Evolutionary conservation across 2,329 filamentous ascomycete species (phyloP).

Genomic region (Eutypella sp.): DNA sequence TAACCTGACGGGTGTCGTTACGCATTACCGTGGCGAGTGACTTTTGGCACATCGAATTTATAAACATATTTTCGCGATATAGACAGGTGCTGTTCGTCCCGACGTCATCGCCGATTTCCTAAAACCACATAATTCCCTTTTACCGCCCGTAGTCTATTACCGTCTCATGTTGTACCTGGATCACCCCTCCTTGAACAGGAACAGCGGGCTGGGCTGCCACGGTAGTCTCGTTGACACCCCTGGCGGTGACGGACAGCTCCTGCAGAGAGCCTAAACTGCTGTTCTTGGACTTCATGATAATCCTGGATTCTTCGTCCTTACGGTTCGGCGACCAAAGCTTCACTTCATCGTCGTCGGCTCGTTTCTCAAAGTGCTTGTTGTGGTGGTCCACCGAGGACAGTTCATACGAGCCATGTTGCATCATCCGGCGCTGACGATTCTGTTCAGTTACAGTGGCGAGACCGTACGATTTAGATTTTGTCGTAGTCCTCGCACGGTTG

Average conservation of each 20-base stretch:
- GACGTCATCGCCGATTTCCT: too few relatives aligned
- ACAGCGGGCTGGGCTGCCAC: not conserved
- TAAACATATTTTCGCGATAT: too few relatives aligned
- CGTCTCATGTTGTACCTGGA: not conserved
- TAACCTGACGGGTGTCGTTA: too few relatives aligned
- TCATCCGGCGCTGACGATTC: slow-evolving; percentile 9
- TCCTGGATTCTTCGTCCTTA: not conserved
- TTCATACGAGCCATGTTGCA: slow-evolving; percentile 10
- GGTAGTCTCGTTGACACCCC: not conserved
- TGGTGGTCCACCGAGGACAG: slow-evolving; percentile 7
- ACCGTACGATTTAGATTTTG: not conserved
- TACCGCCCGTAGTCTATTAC: too few relatives aligned
- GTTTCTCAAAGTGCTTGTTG: slow-evolving; percentile 1
- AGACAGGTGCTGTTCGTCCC: too few relatives aligned
- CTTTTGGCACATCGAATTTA: too few relatives aligned
- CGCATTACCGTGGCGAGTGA: too few relatives aligned
- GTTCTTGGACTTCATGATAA: not conserved
- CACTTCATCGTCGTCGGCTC: slow-evolving; percentile 3
- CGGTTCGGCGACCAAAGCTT: slow-evolving; percentile 7
- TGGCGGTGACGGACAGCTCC: not conserved
- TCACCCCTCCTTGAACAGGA: not conserved
- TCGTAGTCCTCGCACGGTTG: not conserved
- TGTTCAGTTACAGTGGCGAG: slow-evolving; percentile 5
- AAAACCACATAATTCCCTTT: too few relatives aligned
- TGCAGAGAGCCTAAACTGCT: not conserved